Conservation (phyloP, 305 asterid genomes). For the Nicotiana rustica region DNA sequence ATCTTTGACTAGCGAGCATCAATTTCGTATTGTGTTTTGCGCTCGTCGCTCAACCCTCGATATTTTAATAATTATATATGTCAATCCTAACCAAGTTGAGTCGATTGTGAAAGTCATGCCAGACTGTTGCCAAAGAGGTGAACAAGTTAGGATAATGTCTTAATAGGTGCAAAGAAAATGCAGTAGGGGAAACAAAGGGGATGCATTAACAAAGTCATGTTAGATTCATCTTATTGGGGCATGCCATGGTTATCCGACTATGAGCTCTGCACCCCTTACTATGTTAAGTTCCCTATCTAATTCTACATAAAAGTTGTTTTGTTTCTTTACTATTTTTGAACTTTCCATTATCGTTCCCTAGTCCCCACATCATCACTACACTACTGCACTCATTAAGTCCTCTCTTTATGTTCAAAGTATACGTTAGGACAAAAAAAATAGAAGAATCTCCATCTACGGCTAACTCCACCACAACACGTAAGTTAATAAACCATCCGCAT, state of each 20-base stretch:
- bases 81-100: too few species aligned
- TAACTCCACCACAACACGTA: neutral
- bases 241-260: conserved; percentile 20
- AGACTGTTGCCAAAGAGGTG: neutral
- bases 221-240: conserved; percentile 17
- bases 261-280: conserved; percentile 18
- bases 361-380: conserved; percentile 14
- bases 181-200: neutral
- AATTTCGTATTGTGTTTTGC: too few species aligned
- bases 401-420: neutral
- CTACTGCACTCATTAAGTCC: neutral
- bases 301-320: neutral
- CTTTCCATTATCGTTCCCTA: neutral
- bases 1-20: too few species aligned
- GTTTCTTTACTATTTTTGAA: conserved; percentile 12
- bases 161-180: neutral
- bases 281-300: conserved; percentile 20
- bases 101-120: neutral
- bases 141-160: conserved; percentile 21
- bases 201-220: neutral
- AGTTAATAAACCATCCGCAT: neutral
- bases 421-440: too few species aligned
- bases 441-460: neutral
- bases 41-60: too few species aligned
- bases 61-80: too few species aligned